A percentile compares a stretch with the other conserved stretches of the same genome.
Evolutionary conservation across 495 filamentous ascomycete genomes (phyloP).

Genomic region (Podospora australis): DNA sequence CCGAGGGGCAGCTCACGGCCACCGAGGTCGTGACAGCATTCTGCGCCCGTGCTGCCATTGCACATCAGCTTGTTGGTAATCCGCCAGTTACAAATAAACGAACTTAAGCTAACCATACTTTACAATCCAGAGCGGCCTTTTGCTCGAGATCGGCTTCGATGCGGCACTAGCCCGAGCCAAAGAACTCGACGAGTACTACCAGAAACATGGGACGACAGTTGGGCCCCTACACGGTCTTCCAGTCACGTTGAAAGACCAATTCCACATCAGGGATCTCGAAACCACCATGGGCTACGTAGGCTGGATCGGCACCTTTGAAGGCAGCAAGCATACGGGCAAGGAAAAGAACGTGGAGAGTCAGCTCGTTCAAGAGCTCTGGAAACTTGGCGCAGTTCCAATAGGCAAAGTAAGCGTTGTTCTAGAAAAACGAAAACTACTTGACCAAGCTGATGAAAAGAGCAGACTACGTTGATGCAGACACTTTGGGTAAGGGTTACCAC

Average conservation of each 20-base stretch:
- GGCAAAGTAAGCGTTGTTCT: constrained; percentile 64
- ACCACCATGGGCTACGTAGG: constrained; percentile 26
- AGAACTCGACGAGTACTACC: constrained; percentile 48
- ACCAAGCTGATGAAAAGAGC: no score
- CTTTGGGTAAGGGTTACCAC: constrained; percentile 3
- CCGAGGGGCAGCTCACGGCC: not conserved
- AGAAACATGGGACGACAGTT: constrained; percentile 13
- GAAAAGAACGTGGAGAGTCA: constrained; percentile 44
- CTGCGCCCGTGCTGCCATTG: not conserved
- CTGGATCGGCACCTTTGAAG: constrained; percentile 42
- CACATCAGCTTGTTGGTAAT: not conserved
- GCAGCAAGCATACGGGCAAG: constrained; percentile 45
- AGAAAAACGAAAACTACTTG: no score
- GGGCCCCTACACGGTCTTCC: constrained; percentile 66
- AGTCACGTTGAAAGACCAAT: constrained; percentile 60
- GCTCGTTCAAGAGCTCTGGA: constrained; percentile 31
- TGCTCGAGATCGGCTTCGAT: constrained; percentile 62
- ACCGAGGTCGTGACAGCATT: not conserved
- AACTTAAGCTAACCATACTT: not conserved
- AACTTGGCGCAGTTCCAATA: constrained; percentile 50
- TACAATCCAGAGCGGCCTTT: not conserved
- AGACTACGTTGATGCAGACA: constrained; percentile 12
- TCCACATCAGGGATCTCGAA: constrained; percentile 53
- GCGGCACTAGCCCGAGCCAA: constrained; percentile 51
- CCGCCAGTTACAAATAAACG: not conserved